Evolutionary conservation across 208 protist species (phyloP).

Genomic region (Acanthamoeba triangularis): DNA sequence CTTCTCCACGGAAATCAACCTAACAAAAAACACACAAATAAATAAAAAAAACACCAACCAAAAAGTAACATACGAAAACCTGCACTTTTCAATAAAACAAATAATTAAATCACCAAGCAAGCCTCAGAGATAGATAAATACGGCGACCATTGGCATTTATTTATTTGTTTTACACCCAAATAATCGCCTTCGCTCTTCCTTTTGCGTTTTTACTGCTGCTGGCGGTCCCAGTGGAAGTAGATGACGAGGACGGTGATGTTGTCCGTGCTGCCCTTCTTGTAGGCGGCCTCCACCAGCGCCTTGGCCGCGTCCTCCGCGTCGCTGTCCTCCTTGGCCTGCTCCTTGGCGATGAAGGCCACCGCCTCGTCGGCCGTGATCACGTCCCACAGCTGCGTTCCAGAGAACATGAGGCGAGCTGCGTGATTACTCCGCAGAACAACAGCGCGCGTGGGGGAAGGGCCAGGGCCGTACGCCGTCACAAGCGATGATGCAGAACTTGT

Average conservation of each 20-base stretch:
- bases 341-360: slow-evolving; percentile 7
- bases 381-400: slow-evolving; percentile 27
- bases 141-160: no score
- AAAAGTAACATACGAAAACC: no score
- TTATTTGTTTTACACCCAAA: no score
- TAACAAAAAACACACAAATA: no score
- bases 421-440: background rate
- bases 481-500: slow-evolving; percentile 61
- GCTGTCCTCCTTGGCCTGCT: background rate
- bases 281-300: slow-evolving; percentile 44
- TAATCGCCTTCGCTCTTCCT: no score
- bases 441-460: background rate
- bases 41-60: no score
- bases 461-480: slow-evolving; percentile 44
- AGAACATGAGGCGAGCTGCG: background rate
- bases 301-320: slow-evolving; percentile 36
- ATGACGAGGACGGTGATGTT: slow-evolving; percentile 63
- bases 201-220: no score
- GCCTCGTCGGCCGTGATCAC: slow-evolving; percentile 41
- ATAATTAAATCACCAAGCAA: no score
- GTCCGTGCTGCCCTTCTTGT: slow-evolving; percentile 62
- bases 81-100: no score
- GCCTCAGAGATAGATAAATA: no score
- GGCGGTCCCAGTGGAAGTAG: slow-evolving; percentile 25
- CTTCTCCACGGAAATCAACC: no score